Percentiles rank a stretch among this genome's conserved stretches.
Evolutionary conservation across 78 protist genomes (phyloP).

Genomic region (Acrasis kona): DNA sequence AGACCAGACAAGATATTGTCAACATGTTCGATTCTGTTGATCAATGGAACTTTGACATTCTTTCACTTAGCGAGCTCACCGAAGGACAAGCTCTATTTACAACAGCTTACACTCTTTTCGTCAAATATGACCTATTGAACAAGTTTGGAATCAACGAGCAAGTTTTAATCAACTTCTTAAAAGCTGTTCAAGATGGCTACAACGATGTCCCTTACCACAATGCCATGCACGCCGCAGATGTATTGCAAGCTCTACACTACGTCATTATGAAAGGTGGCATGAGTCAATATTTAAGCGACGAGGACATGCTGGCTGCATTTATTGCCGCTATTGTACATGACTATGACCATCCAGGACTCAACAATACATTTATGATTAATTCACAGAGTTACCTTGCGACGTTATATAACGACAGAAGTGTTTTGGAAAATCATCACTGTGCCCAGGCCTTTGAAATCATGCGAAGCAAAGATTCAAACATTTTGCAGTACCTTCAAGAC

Average conservation of each 20-base stretch:
- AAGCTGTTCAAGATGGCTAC: constrained; percentile 28
- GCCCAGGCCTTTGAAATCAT: too few species aligned
- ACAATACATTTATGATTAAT: too few species aligned
- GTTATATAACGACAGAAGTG: too few species aligned
- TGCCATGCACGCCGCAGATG: constrained; percentile 44
- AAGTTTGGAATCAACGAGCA: neutral
- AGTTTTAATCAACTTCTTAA: constrained; percentile 3
- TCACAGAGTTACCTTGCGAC: too few species aligned
- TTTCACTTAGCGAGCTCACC: neutral
- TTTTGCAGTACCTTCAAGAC: too few species aligned
- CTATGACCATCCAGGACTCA: constrained; percentile 8
- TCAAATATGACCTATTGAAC: constrained; percentile 4
- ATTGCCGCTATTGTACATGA: constrained; percentile 9
- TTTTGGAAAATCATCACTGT: too few species aligned
- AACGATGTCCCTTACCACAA: constrained; percentile 49
- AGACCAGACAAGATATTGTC: neutral
- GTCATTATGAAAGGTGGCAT: constrained; percentile 3
- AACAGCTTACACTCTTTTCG: constrained; percentile 15
- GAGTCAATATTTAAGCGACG: neutral
- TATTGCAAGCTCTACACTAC: constrained; percentile 18
- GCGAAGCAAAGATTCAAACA: too few species aligned
- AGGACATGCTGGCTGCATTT: constrained; percentile 2
- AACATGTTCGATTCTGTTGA: neutral
- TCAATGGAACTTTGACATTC: neutral
- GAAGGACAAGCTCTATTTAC: neutral